Evolutionary conservation across 2,329 filamentous ascomycete species (phyloP).

Genomic region (Fusarium robinianum): DNA sequence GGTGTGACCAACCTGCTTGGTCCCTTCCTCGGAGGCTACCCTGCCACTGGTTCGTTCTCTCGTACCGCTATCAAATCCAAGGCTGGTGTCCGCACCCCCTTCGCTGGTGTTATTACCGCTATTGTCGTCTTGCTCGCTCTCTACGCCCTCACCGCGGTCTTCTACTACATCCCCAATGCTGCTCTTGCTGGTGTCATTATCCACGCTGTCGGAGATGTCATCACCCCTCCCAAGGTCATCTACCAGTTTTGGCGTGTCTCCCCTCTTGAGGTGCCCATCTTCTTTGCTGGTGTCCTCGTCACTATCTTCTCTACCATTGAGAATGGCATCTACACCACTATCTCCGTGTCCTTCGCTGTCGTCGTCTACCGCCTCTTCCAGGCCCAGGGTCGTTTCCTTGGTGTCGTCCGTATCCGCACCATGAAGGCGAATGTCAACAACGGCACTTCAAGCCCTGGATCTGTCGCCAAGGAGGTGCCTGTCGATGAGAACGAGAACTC

Average conservation of each 20-base stretch:
- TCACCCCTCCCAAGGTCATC: conserved; percentile 79
- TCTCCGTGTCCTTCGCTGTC: conserved; percentile 69
- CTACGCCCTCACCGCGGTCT: conserved; percentile 80
- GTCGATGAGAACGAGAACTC: conserved; percentile 53
- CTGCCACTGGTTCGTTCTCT: conserved; percentile 87
- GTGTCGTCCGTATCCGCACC: conserved; percentile 80
- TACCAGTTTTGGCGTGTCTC: conserved; percentile 90
- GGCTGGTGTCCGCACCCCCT: conserved; percentile 83
- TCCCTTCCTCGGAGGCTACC: conserved; percentile 81
- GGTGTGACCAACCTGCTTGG: conserved; percentile 75
- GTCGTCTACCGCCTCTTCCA: conserved; percentile 79
- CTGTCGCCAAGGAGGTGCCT: conserved; percentile 35
- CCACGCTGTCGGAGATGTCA: conserved; percentile 84
- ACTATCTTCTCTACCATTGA: conserved; percentile 83
- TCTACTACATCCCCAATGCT: conserved; percentile 85
- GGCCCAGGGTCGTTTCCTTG: conserved; percentile 77
- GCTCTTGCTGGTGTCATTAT: conserved; percentile 83
- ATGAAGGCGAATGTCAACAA: conserved; percentile 77
- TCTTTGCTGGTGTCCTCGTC: conserved; percentile 82
- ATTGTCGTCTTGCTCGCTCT: conserved; percentile 81
- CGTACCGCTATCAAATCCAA: conserved; percentile 95
- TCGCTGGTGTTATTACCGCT: conserved; percentile 84
- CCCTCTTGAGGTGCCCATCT: conserved; percentile 80
- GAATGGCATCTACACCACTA: conserved; percentile 82
- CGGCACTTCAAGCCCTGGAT: conserved; percentile 32